Evolutionary conservation across 2,329 filamentous ascomycete genomes (phyloP).

Genomic region (Phialophora verrucosa): DNA sequence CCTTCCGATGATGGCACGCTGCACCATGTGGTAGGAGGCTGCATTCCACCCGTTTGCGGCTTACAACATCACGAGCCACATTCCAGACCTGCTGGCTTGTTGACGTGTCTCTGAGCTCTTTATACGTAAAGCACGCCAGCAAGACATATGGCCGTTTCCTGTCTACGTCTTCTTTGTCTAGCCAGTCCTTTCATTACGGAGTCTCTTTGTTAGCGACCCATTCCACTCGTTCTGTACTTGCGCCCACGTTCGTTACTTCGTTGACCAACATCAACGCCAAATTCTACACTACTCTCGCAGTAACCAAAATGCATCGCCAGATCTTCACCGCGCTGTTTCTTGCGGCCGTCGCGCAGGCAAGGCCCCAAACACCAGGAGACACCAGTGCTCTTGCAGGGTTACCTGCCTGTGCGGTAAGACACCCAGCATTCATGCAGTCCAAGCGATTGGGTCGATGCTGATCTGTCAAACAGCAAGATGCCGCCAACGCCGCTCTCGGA

Average conservation of each 20-base stretch:
- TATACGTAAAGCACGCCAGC: not conserved
- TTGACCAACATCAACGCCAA: not conserved
- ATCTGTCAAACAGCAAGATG: constrained; percentile 26
- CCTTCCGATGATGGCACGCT: not conserved
- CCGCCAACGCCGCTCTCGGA: constrained; percentile 22
- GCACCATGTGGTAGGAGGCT: not conserved
- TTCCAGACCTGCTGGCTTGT: constrained; percentile 12
- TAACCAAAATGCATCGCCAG: constrained; percentile 22
- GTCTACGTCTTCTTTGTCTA: not conserved
- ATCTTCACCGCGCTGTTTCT: constrained; percentile 22
- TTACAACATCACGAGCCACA: constrained; percentile 8
- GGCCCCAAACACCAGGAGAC: constrained; percentile 22
- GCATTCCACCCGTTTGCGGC: constrained; percentile 15
- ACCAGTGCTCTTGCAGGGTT: constrained; percentile 25
- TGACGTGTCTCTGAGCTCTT: constrained; percentile 1
- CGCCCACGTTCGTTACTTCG: not conserved
- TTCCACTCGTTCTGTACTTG: not conserved
- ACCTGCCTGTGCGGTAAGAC: constrained; percentile 33
- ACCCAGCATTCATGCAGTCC: not conserved
- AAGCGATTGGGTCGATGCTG: not conserved
- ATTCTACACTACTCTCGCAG: not conserved
- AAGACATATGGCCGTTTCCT: not conserved
- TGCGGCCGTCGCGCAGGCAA: constrained; percentile 20
- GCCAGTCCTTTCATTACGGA: not conserved
- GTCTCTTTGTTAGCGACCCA: not conserved